Base-by-base conservation (phyloP, 1,284 basidiomycete species). In the Phlebopus sp. region DNA sequence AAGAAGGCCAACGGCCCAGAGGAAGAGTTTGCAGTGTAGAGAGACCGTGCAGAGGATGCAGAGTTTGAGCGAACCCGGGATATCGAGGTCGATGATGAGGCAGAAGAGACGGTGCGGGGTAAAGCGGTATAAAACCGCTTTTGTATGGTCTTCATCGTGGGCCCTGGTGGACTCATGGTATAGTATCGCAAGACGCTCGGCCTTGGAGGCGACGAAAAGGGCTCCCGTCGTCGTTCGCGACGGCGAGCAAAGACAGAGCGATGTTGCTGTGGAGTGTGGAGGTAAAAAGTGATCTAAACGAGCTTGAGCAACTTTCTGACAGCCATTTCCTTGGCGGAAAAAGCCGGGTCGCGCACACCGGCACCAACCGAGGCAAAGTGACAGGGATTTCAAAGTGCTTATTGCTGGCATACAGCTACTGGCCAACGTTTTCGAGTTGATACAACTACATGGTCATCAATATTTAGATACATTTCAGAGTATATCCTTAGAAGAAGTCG, bases 111-210 rank as follows among this genome's bases (percentile, higher is more conserved):
- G 17, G 53, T 42, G 48, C 62, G 66, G 32, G 77, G 75, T 4
- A 81, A 63, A 45, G 70, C 75, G 13, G 71, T 71, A 58, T 72
- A 77, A 34, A 81, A 63, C 13, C 77, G 73, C 56, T 78, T 79
- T 55, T 77, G 78, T 17, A 81, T 73, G 35, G 71, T 70, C 70
- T 77, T 78, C 73, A 79, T 79, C 56, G 72, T 66, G 29, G 63
- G 64, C 15, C 66, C 60, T 4, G 67, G 63, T 49, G 60, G 54
- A 34, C 62, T 68, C 67, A 65, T 65, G 23, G 46, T 50, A 5
- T 19, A 15, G 14, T 29, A 29, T 46, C 30, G 25, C 19, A 14
- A 0, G n/a, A 4, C 1, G 37, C 4, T 49, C 44, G 40, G 44
- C 23, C 39, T 9, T 27, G 35, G 35, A 35, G 4, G 23, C 30